These are phyloP conservation scores for Hygrocybe punicea DNA, from an alignment of 768 basidiomycete species.

Conservation along the genomic window DNA sequence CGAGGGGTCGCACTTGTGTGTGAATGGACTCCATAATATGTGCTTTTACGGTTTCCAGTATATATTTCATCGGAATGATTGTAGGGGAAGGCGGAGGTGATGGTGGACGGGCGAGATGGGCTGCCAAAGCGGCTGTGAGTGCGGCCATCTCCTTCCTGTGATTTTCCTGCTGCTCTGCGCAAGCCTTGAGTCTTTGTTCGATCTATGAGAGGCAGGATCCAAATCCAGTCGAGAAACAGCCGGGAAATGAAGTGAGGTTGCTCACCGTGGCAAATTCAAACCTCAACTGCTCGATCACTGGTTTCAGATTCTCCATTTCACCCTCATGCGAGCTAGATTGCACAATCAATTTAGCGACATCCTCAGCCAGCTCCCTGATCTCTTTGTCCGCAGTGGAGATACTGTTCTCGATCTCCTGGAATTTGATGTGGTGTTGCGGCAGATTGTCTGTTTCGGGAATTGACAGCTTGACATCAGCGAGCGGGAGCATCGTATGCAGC, in stretches of 20 bases:
- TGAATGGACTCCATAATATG: constrained; percentile 25
- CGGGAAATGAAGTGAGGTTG: background rate
- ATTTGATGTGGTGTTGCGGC: background rate
- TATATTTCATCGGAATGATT: constrained; percentile 20
- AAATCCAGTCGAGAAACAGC: background rate
- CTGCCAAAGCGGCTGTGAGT: constrained; percentile 23
- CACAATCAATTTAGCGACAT: constrained; percentile 16
- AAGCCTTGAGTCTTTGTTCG: constrained; percentile 17
- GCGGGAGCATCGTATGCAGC: constrained; percentile 3
- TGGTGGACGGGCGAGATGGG: constrained; percentile 17
- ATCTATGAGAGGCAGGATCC: constrained; percentile 12
- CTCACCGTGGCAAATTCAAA: background rate
- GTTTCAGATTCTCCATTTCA: background rate
- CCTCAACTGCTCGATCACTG: constrained; percentile 5
- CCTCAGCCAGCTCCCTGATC: constrained; percentile 19
- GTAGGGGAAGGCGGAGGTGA: constrained; percentile 15
- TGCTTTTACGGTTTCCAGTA: constrained; percentile 24
- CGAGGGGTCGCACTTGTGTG: constrained; percentile 19
- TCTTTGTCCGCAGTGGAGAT: constrained; percentile 20
- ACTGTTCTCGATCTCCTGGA: constrained; percentile 13
- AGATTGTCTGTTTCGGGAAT: background rate
- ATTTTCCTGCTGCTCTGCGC: constrained; percentile 12
- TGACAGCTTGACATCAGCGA: background rate
- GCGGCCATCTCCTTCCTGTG: constrained; percentile 23
- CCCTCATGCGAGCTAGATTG: background rate